Evolutionary conservation across 345 rosid species (phyloP).

Genomic region (Citrus unshiu): DNA sequence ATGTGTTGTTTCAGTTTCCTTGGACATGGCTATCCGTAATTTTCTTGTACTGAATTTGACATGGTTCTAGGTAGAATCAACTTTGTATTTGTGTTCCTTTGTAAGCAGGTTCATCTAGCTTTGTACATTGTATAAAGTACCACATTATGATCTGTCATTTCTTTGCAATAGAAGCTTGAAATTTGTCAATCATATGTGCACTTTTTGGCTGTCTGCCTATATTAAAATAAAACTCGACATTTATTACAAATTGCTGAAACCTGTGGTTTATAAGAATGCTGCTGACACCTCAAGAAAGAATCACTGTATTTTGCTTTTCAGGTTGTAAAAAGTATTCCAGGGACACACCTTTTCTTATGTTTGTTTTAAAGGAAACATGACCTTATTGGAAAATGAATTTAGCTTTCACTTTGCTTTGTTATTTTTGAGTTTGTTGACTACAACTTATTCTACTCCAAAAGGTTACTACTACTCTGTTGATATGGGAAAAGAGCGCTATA

Average conservation of each 20-base stretch:
- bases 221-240: background rate
- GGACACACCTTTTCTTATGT: background rate
- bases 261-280: background rate
- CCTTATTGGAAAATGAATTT: background rate
- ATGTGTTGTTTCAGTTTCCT: background rate
- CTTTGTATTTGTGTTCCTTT: background rate
- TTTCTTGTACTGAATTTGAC: background rate
- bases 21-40: background rate
- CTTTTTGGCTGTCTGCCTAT: background rate
- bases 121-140: background rate
- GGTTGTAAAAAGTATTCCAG: background rate
- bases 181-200: too few relatives aligned
- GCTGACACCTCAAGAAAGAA: background rate
- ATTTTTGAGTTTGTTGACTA: background rate
- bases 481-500: background rate
- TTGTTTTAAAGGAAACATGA: background rate
- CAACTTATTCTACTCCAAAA: background rate
- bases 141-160: too few relatives aligned
- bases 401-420: background rate
- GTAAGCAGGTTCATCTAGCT: background rate
- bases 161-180: too few relatives aligned
- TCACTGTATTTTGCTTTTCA: background rate
- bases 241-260: background rate
- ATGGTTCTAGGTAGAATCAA: background rate
- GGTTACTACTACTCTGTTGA: background rate